A percentile compares a stretch with the other conserved stretches of the same genome.
Evolutionary conservation across 768 basidiomycete species (phyloP).

Genomic region (Cubamyces sp.): DNA sequence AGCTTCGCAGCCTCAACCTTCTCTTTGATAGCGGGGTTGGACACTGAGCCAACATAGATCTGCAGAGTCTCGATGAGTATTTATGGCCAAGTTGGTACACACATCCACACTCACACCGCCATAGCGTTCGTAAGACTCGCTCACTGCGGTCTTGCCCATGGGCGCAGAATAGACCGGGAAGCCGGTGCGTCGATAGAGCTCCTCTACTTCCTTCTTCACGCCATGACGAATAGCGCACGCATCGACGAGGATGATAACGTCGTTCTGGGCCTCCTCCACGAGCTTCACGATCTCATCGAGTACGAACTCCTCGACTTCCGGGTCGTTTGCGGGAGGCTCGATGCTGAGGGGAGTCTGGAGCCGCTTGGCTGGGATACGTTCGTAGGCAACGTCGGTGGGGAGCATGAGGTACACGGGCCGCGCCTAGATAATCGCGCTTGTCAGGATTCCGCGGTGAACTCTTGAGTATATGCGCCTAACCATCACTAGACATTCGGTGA

Average conservation of each 20-base stretch:
- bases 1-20: conserved; percentile 77
- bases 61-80: conserved; percentile 31
- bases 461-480: conserved; percentile 38
- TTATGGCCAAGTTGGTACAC: too few relatives aligned
- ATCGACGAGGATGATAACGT: conserved; percentile 78
- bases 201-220: conserved; percentile 61
- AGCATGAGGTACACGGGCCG: conserved; percentile 88
- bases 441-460: not conserved
- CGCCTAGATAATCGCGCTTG: conserved; percentile 46
- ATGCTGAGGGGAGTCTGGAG: conserved; percentile 63
- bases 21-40: conserved; percentile 65
- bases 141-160: conserved; percentile 82
- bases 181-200: conserved; percentile 64
- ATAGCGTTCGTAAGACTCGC: conserved; percentile 71
- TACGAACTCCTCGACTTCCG: conserved; percentile 66
- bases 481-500: conserved; percentile 66
- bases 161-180: conserved; percentile 78
- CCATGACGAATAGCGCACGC: conserved; percentile 80
- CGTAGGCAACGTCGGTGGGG: conserved; percentile 80
- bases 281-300: conserved; percentile 71
- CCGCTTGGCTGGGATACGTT: conserved; percentile 65
- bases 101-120: conserved; percentile 66
- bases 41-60: conserved; percentile 80
- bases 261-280: conserved; percentile 60
- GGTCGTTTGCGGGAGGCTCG: conserved; percentile 54